Conservation (phyloP, 257 asterid species). For the Salvia splendens region DNA sequence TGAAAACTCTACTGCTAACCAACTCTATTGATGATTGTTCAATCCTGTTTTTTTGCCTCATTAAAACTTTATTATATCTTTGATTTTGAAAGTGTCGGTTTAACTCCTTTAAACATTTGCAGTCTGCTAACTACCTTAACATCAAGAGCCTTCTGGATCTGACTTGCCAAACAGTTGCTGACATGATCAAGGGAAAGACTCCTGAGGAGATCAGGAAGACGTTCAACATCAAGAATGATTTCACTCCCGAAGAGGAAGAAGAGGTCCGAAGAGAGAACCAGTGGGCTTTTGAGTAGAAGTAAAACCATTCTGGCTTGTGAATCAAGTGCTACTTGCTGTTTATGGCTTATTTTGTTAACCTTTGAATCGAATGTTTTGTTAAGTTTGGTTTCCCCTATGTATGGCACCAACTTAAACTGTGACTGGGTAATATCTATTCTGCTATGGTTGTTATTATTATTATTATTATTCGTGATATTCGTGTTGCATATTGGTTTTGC, state of each 20-base stretch:
- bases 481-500: too few relatives aligned
- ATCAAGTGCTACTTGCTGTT: slow-evolving; percentile 15
- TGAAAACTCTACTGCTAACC: too few relatives aligned
- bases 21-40: too few relatives aligned
- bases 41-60: not conserved
- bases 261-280: slow-evolving; percentile 46
- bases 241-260: slow-evolving; percentile 37
- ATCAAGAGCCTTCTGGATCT: too few relatives aligned
- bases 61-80: not conserved
- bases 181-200: too few relatives aligned
- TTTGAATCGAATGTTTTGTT: slow-evolving; percentile 3
- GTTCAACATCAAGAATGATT: too few relatives aligned
- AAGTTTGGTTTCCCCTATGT: slow-evolving; percentile 8
- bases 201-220: too few relatives aligned
- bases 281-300: slow-evolving; percentile 48
- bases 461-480: too few relatives aligned
- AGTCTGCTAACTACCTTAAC: too few relatives aligned
- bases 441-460: not conserved
- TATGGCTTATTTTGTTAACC: slow-evolving; percentile 13
- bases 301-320: not conserved
- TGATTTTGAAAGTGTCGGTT: too few relatives aligned
- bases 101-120: too few relatives aligned
- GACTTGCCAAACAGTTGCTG: too few relatives aligned
- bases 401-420: not conserved
- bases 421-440: not conserved